phyloP scores from a whole-genome alignment of 1,284 basidiomycete species.

The Coriolopsis trogii region DNA sequence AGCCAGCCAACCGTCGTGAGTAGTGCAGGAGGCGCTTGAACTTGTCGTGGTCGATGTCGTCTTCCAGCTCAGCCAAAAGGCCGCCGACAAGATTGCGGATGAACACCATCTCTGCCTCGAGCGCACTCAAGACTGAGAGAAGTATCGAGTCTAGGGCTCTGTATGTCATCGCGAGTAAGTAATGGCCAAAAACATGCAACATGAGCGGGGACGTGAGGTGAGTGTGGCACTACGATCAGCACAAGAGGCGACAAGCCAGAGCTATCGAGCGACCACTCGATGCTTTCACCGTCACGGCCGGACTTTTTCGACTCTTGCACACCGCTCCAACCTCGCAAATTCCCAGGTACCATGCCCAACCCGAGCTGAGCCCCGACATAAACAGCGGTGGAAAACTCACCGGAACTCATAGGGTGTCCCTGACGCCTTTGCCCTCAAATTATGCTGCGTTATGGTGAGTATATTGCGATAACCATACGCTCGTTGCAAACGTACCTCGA shows the following conservation, averaged over 20 bases:
- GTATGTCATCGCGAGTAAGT: neutral
- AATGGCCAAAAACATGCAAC: neutral
- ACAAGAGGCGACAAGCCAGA: no score
- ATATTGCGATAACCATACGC: neutral
- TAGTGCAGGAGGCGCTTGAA: slow-evolving; percentile 91
- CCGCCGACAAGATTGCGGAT: slow-evolving; percentile 86
- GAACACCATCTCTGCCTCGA: slow-evolving; percentile 94
- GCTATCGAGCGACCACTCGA: no score
- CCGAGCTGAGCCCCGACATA: no score
- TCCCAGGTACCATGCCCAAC: no score
- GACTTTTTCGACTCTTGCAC: no score
- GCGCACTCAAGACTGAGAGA: slow-evolving; percentile 84
- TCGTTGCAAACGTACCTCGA: slow-evolving; percentile 69
- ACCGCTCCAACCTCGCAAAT: no score
- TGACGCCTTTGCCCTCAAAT: slow-evolving; percentile 68
- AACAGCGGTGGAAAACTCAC: slow-evolving; percentile 43
- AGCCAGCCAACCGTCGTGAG: slow-evolving; percentile 82
- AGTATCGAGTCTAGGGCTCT: slow-evolving; percentile 91
- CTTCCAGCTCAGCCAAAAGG: slow-evolving; percentile 88
- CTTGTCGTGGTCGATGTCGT: slow-evolving; percentile 91
- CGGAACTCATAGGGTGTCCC: slow-evolving; percentile 89
- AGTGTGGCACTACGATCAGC: no score
- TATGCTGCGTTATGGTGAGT: slow-evolving; percentile 58
- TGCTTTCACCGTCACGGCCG: no score
- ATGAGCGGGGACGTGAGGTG: no score